Conservation (phyloP, 768 basidiomycete genomes). For the Roridomyces roridus region DNA sequence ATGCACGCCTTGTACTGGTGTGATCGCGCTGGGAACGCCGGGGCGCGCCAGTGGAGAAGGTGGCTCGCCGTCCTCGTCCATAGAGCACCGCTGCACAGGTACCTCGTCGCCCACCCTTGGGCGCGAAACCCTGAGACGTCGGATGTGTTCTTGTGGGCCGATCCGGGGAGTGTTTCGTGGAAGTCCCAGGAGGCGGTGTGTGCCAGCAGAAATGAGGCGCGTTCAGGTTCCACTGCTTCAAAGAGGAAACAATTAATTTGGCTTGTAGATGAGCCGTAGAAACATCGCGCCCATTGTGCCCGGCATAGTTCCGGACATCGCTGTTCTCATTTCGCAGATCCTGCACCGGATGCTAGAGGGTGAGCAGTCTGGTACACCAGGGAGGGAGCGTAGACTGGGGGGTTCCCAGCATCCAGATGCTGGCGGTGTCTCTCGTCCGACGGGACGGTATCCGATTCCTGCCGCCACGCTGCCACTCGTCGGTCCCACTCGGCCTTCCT, state of each 20-base stretch:
- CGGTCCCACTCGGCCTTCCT: too few species aligned
- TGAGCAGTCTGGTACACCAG: background rate
- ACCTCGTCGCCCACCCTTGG: slow-evolving; percentile 18
- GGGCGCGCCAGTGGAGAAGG: background rate
- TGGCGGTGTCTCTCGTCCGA: too few species aligned
- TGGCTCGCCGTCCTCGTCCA: slow-evolving; percentile 14
- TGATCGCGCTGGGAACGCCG: background rate
- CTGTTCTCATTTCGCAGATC: slow-evolving; percentile 9
- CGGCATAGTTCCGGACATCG: slow-evolving; percentile 6
- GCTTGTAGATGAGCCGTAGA: slow-evolving; percentile 5
- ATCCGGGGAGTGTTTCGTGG: slow-evolving; percentile 16
- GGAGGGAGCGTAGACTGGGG: too few species aligned
- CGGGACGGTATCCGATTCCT: too few species aligned
- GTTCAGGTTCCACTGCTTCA: too few species aligned
- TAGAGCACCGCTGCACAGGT: slow-evolving; percentile 7
- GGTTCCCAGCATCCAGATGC: too few species aligned
- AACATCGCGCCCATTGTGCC: slow-evolving; percentile 7
- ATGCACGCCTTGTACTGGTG: slow-evolving; percentile 17
- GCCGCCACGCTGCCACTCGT: too few species aligned
- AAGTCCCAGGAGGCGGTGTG: slow-evolving; percentile 10
- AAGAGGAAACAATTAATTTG: too few species aligned
- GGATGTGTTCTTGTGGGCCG: slow-evolving; percentile 18
- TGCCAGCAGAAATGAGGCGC: background rate
- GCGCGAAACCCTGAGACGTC: slow-evolving; percentile 8
- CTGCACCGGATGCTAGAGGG: slow-evolving; percentile 10